These are phyloP conservation scores for Aspergillus olivimuriae DNA, from an alignment of 495 filamentous ascomycete species.

Conservation along the genomic window DNA sequence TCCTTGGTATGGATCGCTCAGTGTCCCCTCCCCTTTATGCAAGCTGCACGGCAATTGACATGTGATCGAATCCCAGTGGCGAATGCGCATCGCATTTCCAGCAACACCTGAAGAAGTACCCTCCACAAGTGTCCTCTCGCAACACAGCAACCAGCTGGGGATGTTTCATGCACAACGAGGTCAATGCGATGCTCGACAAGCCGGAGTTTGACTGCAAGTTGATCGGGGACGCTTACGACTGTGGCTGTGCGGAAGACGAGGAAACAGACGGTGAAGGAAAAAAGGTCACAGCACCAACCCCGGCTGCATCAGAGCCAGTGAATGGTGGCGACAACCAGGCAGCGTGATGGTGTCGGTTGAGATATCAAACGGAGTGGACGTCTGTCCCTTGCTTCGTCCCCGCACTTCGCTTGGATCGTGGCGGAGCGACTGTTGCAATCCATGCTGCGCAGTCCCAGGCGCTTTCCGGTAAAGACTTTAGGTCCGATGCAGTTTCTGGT, in stretches of 20 bases:
- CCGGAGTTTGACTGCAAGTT: conserved; percentile 79
- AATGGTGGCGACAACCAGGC: conserved; percentile 8
- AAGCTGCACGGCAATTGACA: conserved; percentile 3
- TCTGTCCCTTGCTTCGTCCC: conserved; percentile 6
- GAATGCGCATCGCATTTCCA: conserved; percentile 93
- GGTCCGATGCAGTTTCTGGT: not conserved
- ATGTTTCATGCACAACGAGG: conserved; percentile 90
- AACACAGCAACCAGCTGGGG: conserved; percentile 85
- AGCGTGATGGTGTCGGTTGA: conserved; percentile 22
- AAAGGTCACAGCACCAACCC: conserved; percentile 6
- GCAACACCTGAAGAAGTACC: conserved; percentile 69
- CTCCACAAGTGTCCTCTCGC: conserved; percentile 84
- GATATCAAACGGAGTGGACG: conserved; percentile 40
- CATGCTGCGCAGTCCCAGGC: not conserved
- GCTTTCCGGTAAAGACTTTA: not conserved
- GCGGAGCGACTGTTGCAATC: not conserved
- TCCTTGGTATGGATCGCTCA: conserved; percentile 64
- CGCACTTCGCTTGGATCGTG: not conserved
- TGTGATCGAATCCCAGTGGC: conserved; percentile 47
- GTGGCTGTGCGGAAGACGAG: conserved; percentile 81
- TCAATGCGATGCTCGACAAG: conserved; percentile 83
- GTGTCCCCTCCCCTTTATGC: not conserved
- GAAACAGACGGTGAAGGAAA: conserved; percentile 11
- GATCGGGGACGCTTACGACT: conserved; percentile 91
- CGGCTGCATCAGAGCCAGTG: conserved; percentile 2